Evolutionary conservation across 345 rosid genomes (phyloP).

Genomic region (Laguncularia racemosa): DNA sequence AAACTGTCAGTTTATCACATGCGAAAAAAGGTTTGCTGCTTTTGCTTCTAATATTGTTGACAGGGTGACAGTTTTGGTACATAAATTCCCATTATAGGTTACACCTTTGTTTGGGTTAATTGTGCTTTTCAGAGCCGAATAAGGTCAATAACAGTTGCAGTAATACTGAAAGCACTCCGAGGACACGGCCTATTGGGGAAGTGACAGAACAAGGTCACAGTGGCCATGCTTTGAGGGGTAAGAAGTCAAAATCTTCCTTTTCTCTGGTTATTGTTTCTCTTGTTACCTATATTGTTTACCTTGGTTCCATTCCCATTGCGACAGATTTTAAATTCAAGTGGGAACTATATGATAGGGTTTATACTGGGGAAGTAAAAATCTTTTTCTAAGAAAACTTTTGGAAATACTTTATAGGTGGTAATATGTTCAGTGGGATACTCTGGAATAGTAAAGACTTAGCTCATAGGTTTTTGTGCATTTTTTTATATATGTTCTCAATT

Average conservation of each 20-base stretch:
- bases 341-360: too few relatives aligned
- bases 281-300: background rate
- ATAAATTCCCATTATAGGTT: background rate
- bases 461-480: background rate
- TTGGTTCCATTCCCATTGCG: too few relatives aligned
- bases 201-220: slow-evolving; percentile 39
- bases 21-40: slow-evolving; percentile 35
- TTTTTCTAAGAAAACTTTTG: too few relatives aligned
- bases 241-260: background rate
- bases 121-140: slow-evolving; percentile 22
- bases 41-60: background rate
- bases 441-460: background rate
- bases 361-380: too few relatives aligned
- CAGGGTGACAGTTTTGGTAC: background rate
- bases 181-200: slow-evolving; percentile 30
- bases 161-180: slow-evolving; percentile 57
- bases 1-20: slow-evolving; percentile 34
- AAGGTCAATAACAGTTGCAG: slow-evolving; percentile 50
- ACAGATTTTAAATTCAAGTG: too few relatives aligned
- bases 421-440: background rate
- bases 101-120: background rate
- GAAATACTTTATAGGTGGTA: background rate
- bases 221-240: slow-evolving; percentile 57
- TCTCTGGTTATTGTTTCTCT: background rate
- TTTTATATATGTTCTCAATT: background rate